Evolutionary conservation across 164 flowering plant genomes (phyloP).

Genomic region (Tinospora cordifolia): DNA sequence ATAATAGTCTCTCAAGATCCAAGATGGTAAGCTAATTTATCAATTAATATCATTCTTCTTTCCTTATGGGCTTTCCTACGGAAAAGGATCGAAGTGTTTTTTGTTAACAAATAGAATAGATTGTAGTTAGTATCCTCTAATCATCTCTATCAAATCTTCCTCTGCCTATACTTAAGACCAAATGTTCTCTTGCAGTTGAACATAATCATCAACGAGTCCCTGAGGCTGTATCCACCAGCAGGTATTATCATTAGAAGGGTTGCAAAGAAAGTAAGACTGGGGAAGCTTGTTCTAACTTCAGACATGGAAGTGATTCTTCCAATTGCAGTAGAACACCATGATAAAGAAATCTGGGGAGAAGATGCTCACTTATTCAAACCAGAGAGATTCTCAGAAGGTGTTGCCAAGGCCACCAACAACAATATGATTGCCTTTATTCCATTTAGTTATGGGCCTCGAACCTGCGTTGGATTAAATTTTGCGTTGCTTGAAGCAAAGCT

Average conservation of each 20-base stretch:
- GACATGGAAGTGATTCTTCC: conserved; percentile 16
- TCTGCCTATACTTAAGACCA: not conserved
- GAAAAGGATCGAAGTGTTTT: no score
- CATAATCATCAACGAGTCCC: conserved; percentile 42
- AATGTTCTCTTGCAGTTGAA: conserved; percentile 22
- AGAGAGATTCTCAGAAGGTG: conserved; percentile 43
- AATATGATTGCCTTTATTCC: conserved; percentile 29
- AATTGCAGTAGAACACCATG: conserved; percentile 27
- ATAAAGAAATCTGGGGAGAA: conserved; percentile 36
- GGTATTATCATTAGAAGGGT: conserved; percentile 10
- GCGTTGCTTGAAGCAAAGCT: conserved; percentile 28
- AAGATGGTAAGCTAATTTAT: conserved; percentile 23
- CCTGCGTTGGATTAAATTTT: conserved; percentile 35
- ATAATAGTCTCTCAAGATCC: conserved; percentile 20
- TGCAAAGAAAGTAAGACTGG: conserved; percentile 19
- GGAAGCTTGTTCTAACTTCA: conserved; percentile 23
- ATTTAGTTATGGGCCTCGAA: conserved; percentile 38
- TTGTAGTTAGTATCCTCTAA: no score
- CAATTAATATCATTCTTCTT: no score
- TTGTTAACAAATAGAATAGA: no score
- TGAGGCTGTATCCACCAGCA: conserved; percentile 35
- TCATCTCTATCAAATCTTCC: not conserved
- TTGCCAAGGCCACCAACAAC: conserved; percentile 25
- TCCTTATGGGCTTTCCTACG: no score
- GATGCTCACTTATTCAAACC: conserved; percentile 48